Evolutionary conservation across 2,329 filamentous ascomycete genomes (phyloP), one percentile per base, ranked within the genome.

Genomic region (Stylonectria norvegica): DNA sequence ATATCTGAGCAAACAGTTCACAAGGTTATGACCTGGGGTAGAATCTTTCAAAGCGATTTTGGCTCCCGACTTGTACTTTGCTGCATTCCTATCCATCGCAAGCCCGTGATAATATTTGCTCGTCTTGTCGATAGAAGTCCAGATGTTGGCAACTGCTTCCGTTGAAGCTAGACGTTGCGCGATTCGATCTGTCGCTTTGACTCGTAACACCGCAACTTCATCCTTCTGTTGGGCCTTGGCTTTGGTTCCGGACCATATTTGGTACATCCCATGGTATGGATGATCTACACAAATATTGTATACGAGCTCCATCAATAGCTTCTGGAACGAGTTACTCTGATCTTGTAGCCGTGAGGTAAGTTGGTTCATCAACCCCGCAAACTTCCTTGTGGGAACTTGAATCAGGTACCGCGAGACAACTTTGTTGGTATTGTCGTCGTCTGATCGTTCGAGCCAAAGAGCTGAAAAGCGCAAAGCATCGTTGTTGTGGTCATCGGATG

Each of bases 191-290:
- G 89, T 89, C 11, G 90, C 89, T 47, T 73, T 75, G 53, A 85
- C 81, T 34, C 93, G 82, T 4, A 85, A 84, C 15, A 82, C 69
- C 1, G 87, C 86, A 4, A 85, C 78, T 28, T 85, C 79, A 50
- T 96, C 91, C 52, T 85, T 83, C 37, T 73, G 73, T 53, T 83
- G 81, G 36, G 76, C 77, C 44, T 81, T 83, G 37, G 78, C 81
- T 54, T 83, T 86, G 31, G 79, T 82, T 16, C 85, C 83, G 3
- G 90, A 87, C 72, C 91, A 96, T 29, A 98, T 88, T 54, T 97
- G 90, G 61, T 98, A 95, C 82, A 97, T 91, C 34, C 89, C 89
- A 60, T 98, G 94, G 62, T 90, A 95, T 0, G 93, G 94, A 65
- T 99, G 93, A 42, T 98, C 89, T 9, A 78, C 73, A 58, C 91